These are phyloP conservation scores for Luffa acutangula DNA, from an alignment of 306 rosid genomes.

Conservation along the genomic window DNA sequence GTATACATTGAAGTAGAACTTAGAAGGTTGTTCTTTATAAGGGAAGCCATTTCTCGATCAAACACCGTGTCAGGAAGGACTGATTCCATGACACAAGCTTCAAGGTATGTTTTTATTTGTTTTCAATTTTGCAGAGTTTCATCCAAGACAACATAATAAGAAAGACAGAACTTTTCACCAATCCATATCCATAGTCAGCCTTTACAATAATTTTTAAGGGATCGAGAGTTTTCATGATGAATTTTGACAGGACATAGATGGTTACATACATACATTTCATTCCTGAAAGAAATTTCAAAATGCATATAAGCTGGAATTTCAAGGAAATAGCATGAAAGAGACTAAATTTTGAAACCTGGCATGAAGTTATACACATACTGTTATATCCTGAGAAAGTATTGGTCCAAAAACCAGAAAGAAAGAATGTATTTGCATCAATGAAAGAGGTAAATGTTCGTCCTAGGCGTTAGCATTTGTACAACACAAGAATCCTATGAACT, in stretches of 20 bases:
- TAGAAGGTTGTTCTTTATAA: conserved; percentile 60
- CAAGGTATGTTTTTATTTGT: conserved; percentile 36
- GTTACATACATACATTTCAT: neutral
- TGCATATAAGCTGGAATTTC: neutral
- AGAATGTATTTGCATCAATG: no score
- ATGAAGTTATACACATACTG: neutral
- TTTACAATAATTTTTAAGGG: neutral
- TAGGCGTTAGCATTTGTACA: no score
- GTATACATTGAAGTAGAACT: conserved; percentile 70
- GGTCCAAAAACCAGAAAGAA: no score
- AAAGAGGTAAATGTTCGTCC: no score
- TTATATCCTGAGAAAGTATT: neutral
- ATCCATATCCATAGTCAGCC: neutral
- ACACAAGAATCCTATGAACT: no score
- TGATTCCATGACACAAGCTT: conserved; percentile 34
- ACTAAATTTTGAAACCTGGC: neutral
- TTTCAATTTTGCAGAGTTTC: neutral
- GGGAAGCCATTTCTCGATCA: conserved; percentile 37
- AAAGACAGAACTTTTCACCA: neutral
- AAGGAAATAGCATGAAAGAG: neutral
- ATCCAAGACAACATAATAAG: neutral
- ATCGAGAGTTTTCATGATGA: neutral
- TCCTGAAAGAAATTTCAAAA: neutral
- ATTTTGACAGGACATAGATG: neutral
- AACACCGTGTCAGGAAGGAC: conserved; percentile 14